Conservation (phyloP, 2,329 filamentous ascomycete species). For the Scortechinia acanthostroma region DNA sequence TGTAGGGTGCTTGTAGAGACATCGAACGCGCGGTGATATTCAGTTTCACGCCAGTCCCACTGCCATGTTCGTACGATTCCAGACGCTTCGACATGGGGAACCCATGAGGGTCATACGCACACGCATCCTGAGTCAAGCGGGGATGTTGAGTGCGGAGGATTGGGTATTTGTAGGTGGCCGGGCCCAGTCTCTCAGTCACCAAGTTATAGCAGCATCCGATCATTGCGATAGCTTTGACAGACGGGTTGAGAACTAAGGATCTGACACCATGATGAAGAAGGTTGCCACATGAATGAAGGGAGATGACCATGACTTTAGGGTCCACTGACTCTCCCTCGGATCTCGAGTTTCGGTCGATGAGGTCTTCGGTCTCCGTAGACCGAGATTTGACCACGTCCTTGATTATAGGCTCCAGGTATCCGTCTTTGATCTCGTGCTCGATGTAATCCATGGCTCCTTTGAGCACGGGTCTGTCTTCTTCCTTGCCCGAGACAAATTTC, state of each 20-base stretch:
- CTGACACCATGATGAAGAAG: slow-evolving; percentile 61
- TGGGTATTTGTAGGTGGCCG: slow-evolving; percentile 42
- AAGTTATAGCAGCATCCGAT: slow-evolving; percentile 69
- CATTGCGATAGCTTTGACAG: slow-evolving; percentile 57
- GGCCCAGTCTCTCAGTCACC: slow-evolving; percentile 56
- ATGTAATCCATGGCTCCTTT: background rate
- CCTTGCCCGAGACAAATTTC: background rate
- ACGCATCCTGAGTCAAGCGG: slow-evolving; percentile 41
- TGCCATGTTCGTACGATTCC: background rate
- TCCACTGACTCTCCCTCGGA: background rate
- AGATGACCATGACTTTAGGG: slow-evolving; percentile 26
- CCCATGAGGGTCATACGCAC: slow-evolving; percentile 53
- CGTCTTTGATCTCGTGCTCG: background rate
- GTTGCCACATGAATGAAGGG: slow-evolving; percentile 64
- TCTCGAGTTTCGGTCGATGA: background rate
- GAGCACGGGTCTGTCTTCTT: background rate
- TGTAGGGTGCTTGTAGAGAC: slow-evolving; percentile 62
- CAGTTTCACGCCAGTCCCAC: slow-evolving; percentile 40
- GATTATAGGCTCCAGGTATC: slow-evolving; percentile 2
- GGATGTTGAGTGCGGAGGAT: slow-evolving; percentile 39
- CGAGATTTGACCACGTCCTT: background rate
- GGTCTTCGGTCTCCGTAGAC: background rate
- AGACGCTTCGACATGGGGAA: slow-evolving; percentile 59
- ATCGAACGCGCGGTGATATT: slow-evolving; percentile 68
- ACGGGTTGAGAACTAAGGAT: slow-evolving; percentile 51